A percentile compares a stretch with the other conserved stretches of the same genome.
phyloP scores from a whole-genome alignment of 495 filamentous ascomycete genomes.

The Penicillium mononematosum region DNA sequence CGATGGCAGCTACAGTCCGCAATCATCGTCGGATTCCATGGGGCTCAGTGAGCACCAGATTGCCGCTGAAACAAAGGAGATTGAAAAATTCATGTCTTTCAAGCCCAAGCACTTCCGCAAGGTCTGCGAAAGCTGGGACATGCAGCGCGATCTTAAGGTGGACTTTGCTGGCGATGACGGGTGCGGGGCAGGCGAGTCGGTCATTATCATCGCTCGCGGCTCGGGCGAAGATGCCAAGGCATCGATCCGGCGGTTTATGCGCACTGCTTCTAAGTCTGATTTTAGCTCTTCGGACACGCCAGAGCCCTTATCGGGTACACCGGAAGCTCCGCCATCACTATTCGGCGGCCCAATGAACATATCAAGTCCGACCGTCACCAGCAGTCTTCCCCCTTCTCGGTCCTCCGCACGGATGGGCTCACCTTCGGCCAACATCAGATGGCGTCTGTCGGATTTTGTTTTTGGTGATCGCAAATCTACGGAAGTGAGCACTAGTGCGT shows the following conservation, averaged over 20 bases:
- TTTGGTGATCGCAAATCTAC: conserved; percentile 52
- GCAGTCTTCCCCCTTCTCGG: conserved; percentile 30
- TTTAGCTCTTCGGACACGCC: conserved; percentile 16
- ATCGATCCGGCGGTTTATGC: conserved; percentile 52
- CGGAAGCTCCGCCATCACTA: conserved; percentile 26
- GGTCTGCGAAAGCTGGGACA: conserved; percentile 84
- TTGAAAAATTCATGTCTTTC: conserved; percentile 70
- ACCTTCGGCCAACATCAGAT: conserved; percentile 41
- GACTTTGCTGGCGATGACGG: conserved; percentile 86
- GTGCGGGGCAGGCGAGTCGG: conserved; percentile 65
- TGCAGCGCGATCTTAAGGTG: conserved; percentile 80
- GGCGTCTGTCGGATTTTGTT: conserved; percentile 59
- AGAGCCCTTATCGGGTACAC: neutral
- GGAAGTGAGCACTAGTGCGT: conserved; percentile 65
- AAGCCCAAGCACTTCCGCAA: conserved; percentile 78
- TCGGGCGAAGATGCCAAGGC: conserved; percentile 54
- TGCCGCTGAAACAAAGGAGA: conserved; percentile 72
- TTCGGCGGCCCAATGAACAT: conserved; percentile 35
- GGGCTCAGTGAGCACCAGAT: conserved; percentile 68
- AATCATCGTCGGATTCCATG: conserved; percentile 69
- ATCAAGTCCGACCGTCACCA: conserved; percentile 10
- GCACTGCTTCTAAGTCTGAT: conserved; percentile 18
- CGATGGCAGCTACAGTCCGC: conserved; percentile 67
- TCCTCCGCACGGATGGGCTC: conserved; percentile 20
- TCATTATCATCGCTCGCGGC: conserved; percentile 73